These are phyloP conservation scores for Singerocomus inundabilis DNA, from an alignment of 1,284 basidiomycete genomes.

Conservation along the genomic window DNA sequence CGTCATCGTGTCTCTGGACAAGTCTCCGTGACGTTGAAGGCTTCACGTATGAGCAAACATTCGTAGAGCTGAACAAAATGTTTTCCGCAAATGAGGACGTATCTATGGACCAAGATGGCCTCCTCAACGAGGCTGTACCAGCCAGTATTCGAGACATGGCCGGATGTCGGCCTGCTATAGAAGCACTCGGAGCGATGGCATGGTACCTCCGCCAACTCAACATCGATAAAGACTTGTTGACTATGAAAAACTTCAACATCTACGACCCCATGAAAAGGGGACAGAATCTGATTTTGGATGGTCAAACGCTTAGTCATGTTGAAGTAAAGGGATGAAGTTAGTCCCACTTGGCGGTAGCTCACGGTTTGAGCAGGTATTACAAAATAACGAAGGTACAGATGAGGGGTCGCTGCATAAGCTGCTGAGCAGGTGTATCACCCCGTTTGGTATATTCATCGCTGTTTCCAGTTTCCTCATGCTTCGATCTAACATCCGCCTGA, in stretches of 20 bases:
- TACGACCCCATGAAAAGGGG: constrained; percentile 93
- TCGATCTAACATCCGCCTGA: constrained; percentile 11
- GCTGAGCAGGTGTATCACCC: constrained; percentile 83
- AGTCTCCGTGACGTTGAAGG: constrained; percentile 83
- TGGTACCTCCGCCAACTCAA: constrained; percentile 93
- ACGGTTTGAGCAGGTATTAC: constrained; percentile 57
- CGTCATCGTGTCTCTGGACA: constrained; percentile 84
- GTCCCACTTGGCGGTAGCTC: constrained; percentile 6
- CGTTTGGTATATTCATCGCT: constrained; percentile 64
- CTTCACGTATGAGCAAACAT: constrained; percentile 68
- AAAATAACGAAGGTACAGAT: constrained; percentile 89
- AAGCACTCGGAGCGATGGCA: constrained; percentile 86
- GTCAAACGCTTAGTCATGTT: constrained; percentile 90
- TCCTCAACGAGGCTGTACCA: constrained; percentile 59
- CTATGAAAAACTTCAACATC: constrained; percentile 93
- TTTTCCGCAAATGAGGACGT: constrained; percentile 54
- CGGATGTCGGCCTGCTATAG: constrained; percentile 65
- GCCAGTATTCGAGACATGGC: constrained; percentile 73
- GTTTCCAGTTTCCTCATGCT: constrained; percentile 6
- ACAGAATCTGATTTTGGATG: constrained; percentile 82
- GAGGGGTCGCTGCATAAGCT: constrained; percentile 86
- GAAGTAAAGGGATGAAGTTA: constrained; percentile 55
- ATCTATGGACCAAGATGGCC: constrained; percentile 44
- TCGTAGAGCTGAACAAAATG: constrained; percentile 67
- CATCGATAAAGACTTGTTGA: constrained; percentile 90